Evolutionary conservation across 305 asterid genomes (phyloP).

Genomic region (Fraxinus platypoda): DNA sequence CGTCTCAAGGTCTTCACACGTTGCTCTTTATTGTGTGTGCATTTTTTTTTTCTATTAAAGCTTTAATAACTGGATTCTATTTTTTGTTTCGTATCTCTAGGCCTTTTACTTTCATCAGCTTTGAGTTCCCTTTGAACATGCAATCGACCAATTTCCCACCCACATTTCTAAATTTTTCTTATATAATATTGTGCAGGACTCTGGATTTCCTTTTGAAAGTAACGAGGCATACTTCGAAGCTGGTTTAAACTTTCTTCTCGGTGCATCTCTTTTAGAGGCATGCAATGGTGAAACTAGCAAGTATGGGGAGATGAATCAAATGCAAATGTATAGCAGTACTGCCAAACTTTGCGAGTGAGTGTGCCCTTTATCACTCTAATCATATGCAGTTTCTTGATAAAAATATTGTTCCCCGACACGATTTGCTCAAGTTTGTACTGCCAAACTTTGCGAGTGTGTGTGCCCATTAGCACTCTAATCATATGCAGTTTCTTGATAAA

Average conservation of each 20-base stretch:
- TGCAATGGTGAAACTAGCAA: conserved; percentile 49
- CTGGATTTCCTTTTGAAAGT: conserved; percentile 76
- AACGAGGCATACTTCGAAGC: conserved; percentile 74
- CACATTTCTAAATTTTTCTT: conserved; percentile 15
- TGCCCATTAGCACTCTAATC: too few species aligned
- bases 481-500: too few species aligned
- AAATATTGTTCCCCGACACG: background rate
- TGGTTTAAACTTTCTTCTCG: conserved; percentile 73
- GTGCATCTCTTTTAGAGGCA: conserved; percentile 77
- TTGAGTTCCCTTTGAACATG: background rate
- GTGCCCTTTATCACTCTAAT: background rate
- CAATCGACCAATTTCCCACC: conserved; percentile 1
- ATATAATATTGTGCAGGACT: conserved; percentile 46
- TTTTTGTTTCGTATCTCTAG: background rate
- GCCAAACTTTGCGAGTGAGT: conserved; percentile 89
- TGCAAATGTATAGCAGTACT: conserved; percentile 60
- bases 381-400: background rate
- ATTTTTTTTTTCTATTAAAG: background rate
- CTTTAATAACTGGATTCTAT: background rate
- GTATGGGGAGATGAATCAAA: conserved; percentile 52
- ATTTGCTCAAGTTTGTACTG: too few species aligned
- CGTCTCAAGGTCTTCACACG: conserved; percentile 60
- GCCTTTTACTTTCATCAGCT: conserved; percentile 14
- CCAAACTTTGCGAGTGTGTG: too few species aligned
- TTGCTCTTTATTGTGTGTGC: conserved; percentile 18